These are phyloP conservation scores for Penicillium brevicompactum DNA, from an alignment of 2,329 filamentous ascomycete species.

Conservation along the genomic window DNA sequence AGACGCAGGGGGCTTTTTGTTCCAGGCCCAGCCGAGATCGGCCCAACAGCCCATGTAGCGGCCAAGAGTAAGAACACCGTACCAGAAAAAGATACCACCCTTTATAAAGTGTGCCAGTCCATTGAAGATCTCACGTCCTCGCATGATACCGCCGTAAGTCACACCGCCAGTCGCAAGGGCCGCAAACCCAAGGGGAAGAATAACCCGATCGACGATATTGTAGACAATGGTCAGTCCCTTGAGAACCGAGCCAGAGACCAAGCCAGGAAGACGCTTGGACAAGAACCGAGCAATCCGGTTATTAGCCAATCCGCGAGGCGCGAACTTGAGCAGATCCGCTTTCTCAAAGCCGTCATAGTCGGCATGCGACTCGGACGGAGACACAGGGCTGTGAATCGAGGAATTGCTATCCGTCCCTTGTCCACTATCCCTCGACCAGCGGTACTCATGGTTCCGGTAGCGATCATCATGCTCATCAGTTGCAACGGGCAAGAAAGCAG, in stretches of 20 bases:
- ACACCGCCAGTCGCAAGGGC: slow-evolving; percentile 71
- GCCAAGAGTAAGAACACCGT: slow-evolving; percentile 81
- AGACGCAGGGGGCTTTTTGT: slow-evolving; percentile 67
- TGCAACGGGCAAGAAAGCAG: slow-evolving; percentile 65
- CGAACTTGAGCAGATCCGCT: slow-evolving; percentile 45
- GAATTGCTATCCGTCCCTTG: slow-evolving; percentile 73
- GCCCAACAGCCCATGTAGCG: slow-evolving; percentile 90
- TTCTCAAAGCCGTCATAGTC: slow-evolving; percentile 54
- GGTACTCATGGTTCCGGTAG: slow-evolving; percentile 47
- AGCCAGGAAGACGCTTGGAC: slow-evolving; percentile 55
- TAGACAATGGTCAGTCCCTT: slow-evolving; percentile 63
- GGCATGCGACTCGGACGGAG: slow-evolving; percentile 55
- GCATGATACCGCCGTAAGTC: slow-evolving; percentile 80
- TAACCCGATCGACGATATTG: slow-evolving; percentile 71
- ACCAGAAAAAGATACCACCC: slow-evolving; percentile 92
- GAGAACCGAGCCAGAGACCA: slow-evolving; percentile 61
- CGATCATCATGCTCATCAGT: slow-evolving; percentile 52
- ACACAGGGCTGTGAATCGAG: slow-evolving; percentile 67
- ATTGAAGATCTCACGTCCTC: slow-evolving; percentile 71
- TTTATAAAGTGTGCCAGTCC: slow-evolving; percentile 93
- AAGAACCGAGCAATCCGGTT: slow-evolving; percentile 55
- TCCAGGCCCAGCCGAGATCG: slow-evolving; percentile 95
- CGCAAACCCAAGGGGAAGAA: slow-evolving; percentile 76
- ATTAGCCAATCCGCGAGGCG: slow-evolving; percentile 46
- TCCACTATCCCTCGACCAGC: slow-evolving; percentile 71